A percentile compares a stretch with the other conserved stretches of the same genome.
These are phyloP conservation scores for Alternaria hordeiaustralica DNA, from an alignment of 2,329 filamentous ascomycete species.

Conservation along the genomic window DNA sequence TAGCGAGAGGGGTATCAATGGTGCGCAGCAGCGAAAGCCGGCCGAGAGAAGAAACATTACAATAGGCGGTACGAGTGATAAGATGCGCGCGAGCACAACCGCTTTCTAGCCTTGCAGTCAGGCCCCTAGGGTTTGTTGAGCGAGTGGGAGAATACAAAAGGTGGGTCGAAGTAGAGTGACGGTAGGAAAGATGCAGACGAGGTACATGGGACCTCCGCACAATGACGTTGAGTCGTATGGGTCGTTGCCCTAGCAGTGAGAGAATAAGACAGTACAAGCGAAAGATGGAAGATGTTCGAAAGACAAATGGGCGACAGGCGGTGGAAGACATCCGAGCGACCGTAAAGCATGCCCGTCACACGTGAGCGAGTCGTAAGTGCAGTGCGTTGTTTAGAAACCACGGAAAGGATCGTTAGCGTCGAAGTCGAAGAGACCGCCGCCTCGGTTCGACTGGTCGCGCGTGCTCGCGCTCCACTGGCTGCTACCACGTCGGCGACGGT, in stretches of 20 bases:
- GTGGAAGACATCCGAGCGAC: slow-evolving; percentile 7
- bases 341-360: slow-evolving; percentile 17
- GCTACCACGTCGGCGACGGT: slow-evolving; percentile 39
- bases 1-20: slow-evolving; percentile 22
- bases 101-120: slow-evolving; percentile 20
- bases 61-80: slow-evolving; percentile 13
- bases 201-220: neutral
- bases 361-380: slow-evolving; percentile 13
- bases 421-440: slow-evolving; percentile 42
- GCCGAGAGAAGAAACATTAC: slow-evolving; percentile 17
- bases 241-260: slow-evolving; percentile 2
- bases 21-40: slow-evolving; percentile 4
- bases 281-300: neutral
- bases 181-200: slow-evolving; percentile 1
- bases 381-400: slow-evolving; percentile 35
- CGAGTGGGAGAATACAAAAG: slow-evolving; percentile 2
- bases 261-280: neutral
- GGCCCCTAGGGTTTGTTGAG: slow-evolving; percentile 9
- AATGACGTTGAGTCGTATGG: slow-evolving; percentile 8
- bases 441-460: slow-evolving; percentile 35
- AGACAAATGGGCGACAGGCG: slow-evolving; percentile 6
- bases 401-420: slow-evolving; percentile 46
- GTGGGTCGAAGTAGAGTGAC: neutral
- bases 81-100: slow-evolving; percentile 21
- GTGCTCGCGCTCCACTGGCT: slow-evolving; percentile 48